phyloP scores from a whole-genome alignment of 2,329 filamentous ascomycete species.

The Colletotrichum gigasporum region DNA sequence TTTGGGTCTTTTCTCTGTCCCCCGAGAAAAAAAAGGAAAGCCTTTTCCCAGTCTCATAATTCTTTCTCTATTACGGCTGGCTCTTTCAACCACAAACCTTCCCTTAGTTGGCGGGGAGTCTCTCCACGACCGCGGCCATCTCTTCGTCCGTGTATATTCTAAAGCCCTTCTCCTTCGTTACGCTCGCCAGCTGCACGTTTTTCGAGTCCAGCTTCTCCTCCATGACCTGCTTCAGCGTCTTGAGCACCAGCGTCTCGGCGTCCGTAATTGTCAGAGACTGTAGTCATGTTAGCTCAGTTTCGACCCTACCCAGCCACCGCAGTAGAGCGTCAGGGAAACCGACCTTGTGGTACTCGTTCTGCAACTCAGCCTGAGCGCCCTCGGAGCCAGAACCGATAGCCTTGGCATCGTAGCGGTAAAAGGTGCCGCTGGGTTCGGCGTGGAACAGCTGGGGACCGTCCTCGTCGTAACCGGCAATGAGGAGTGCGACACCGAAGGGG shows the following conservation, averaged over 20 bases:
- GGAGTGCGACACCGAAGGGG: slow-evolving; percentile 93
- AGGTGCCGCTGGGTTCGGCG: slow-evolving; percentile 96
- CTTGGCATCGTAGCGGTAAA: slow-evolving; percentile 99
- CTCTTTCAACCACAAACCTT: not conserved
- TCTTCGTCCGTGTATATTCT: slow-evolving; percentile 98
- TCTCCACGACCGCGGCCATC: slow-evolving; percentile 92
- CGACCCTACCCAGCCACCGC: not conserved
- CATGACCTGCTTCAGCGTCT: slow-evolving; percentile 99
- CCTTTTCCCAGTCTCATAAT: not conserved
- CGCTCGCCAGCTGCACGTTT: slow-evolving; percentile 97
- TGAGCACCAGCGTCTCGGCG: slow-evolving; percentile 93
- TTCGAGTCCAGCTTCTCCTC: slow-evolving; percentile 99
- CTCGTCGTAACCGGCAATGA: slow-evolving; percentile 98
- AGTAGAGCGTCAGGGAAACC: slow-evolving; percentile 27
- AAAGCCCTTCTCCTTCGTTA: slow-evolving; percentile 97
- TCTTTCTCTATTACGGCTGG: not conserved
- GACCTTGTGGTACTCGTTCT: slow-evolving; percentile 97
- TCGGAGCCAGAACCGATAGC: slow-evolving; percentile 97
- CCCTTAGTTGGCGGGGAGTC: slow-evolving; percentile 73
- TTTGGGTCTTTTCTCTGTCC: not conserved
- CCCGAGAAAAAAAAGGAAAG: not conserved
- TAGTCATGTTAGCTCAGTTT: slow-evolving; percentile 1
- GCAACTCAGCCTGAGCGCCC: slow-evolving; percentile 95
- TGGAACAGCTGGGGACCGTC: slow-evolving; percentile 97
- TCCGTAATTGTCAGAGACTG: slow-evolving; percentile 90